These are phyloP conservation scores for Pseudopyrenochaeta lycopersici DNA, from an alignment of 2,329 filamentous ascomycete genomes.

Conservation along the genomic window DNA sequence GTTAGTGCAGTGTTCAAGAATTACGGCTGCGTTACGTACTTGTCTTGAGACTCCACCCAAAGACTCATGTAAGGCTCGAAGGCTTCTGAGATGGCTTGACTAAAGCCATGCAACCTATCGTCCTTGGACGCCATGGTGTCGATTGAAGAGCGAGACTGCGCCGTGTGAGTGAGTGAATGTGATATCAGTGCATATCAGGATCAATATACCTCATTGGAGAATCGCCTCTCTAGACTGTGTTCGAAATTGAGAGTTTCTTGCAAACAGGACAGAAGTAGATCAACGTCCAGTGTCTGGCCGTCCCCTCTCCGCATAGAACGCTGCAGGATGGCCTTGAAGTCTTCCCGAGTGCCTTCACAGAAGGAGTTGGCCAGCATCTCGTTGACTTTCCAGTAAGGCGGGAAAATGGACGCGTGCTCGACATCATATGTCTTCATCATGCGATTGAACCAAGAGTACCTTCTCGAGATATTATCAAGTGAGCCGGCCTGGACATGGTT, in stretches of 20 bases:
- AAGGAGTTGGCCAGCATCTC: conserved; percentile 91
- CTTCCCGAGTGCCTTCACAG: conserved; percentile 93
- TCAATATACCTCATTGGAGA: conserved; percentile 66
- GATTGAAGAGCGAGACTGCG: conserved; percentile 77
- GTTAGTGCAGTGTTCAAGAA: conserved; percentile 14
- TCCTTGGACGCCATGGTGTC: conserved; percentile 86
- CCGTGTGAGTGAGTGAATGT: conserved; percentile 23
- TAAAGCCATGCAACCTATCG: conserved; percentile 79
- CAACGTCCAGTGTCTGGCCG: conserved; percentile 85
- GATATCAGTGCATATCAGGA: neutral
- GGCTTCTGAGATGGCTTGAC: conserved; percentile 91
- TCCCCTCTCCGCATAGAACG: conserved; percentile 82
- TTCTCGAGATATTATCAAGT: conserved; percentile 92
- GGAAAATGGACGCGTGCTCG: conserved; percentile 89
- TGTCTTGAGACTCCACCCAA: conserved; percentile 97
- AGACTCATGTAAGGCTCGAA: conserved; percentile 97
- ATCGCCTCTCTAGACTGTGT: conserved; percentile 85
- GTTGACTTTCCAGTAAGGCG: conserved; percentile 85
- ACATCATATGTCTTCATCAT: conserved; percentile 96
- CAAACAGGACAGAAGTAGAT: conserved; percentile 84
- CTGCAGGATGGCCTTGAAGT: conserved; percentile 92
- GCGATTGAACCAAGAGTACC: conserved; percentile 96
- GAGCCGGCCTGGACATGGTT: conserved; percentile 71
- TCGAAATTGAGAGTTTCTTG: conserved; percentile 98
- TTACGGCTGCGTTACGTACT: conserved; percentile 46